These are phyloP conservation scores for Saturnispora sekii DNA, from an alignment of 805 yeast species.

Conservation along the genomic window DNA sequence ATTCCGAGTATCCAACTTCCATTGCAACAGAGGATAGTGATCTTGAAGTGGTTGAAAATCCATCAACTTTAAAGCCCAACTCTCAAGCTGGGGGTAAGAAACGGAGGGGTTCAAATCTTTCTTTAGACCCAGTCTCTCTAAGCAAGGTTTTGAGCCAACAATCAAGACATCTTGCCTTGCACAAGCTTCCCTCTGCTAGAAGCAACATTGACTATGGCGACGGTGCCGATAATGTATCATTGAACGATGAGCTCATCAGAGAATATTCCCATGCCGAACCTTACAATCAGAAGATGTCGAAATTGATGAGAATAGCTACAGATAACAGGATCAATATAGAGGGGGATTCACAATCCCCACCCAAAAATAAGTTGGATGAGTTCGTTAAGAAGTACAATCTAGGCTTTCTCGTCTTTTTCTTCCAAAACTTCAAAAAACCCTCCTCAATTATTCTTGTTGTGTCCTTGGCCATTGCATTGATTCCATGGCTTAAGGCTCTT, in stretches of 20 bases:
- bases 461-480: constrained; percentile 39
- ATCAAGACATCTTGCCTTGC: constrained; percentile 11
- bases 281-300: constrained; percentile 22
- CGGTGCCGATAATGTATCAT: constrained; percentile 11
- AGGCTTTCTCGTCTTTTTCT: constrained; percentile 23
- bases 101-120: neutral
- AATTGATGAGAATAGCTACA: constrained; percentile 24
- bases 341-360: no score
- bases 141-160: neutral
- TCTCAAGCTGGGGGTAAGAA: neutral
- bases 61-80: neutral
- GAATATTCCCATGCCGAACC: constrained; percentile 29
- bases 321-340: constrained; percentile 22
- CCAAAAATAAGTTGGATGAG: constrained; percentile 10
- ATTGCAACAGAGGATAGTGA: constrained; percentile 4
- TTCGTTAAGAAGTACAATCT: constrained; percentile 25
- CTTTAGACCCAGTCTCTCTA: constrained; percentile 6
- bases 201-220: neutral
- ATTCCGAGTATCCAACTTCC: constrained; percentile 3
- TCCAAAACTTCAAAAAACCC: constrained; percentile 41
- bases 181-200: constrained; percentile 27
- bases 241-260: constrained; percentile 24
- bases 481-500: constrained; percentile 45
- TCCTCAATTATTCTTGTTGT: constrained; percentile 37
- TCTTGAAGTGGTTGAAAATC: neutral